Evolutionary conservation across 257 asterid species (phyloP).

Genomic region (Solanum peruvianum): DNA sequence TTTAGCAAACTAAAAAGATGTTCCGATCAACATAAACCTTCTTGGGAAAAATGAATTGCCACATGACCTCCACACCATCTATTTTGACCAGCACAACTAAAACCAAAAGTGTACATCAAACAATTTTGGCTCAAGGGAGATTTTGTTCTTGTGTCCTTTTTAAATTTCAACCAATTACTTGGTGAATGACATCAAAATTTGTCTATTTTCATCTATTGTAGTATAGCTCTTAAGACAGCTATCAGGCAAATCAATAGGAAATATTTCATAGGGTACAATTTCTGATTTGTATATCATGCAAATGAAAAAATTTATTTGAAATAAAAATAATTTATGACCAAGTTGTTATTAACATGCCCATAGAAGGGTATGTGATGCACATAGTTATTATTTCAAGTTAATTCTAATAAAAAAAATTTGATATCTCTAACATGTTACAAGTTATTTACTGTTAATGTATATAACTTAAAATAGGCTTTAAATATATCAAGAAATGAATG

Average conservation of each 20-base stretch:
- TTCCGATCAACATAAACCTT: neutral
- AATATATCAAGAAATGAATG: neutral
- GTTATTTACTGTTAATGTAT: neutral
- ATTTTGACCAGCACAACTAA: neutral
- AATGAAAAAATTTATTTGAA: neutral
- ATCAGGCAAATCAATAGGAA: neutral
- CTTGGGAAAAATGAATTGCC: neutral
- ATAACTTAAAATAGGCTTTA: neutral
- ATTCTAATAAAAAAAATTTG: neutral
- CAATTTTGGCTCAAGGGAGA: neutral
- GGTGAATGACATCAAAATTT: neutral
- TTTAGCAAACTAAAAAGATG: neutral
- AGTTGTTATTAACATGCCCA: neutral
- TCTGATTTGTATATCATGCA: neutral
- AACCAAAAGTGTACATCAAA: neutral
- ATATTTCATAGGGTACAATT: neutral
- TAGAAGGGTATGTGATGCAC: neutral
- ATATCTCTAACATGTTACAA: neutral
- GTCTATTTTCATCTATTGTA: neutral
- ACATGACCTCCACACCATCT: neutral
- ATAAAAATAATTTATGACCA: neutral
- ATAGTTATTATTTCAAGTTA: neutral
- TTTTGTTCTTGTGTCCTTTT: neutral
- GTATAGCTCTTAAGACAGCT: neutral
- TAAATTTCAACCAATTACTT: neutral